phyloP scores from a whole-genome alignment of 2,329 filamentous ascomycete genomes.

The Scedosporium aurantiacum region DNA sequence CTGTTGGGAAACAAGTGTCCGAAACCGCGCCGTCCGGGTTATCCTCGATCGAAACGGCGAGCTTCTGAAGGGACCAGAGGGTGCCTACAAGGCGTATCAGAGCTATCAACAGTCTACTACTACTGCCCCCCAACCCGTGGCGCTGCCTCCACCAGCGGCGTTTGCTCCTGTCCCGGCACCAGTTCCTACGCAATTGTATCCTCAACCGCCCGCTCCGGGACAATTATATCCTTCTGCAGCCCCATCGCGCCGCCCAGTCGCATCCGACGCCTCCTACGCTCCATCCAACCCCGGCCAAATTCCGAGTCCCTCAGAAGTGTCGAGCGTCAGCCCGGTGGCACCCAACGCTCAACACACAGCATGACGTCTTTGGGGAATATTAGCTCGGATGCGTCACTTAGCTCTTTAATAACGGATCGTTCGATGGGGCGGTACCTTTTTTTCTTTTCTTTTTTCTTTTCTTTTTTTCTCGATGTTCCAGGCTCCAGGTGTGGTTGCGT shows the following conservation, averaged over 20 bases:
- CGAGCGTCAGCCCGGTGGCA: not conserved
- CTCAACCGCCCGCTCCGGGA: no score
- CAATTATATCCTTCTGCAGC: not conserved
- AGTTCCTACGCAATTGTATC: not conserved
- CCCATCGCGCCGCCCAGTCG: not conserved
- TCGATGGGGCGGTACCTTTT: no score
- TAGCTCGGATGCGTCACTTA: no score
- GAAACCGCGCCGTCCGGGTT: constrained; percentile 10
- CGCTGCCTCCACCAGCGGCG: not conserved
- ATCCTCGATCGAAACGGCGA: constrained; percentile 9
- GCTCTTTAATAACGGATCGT: no score
- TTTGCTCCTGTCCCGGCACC: not conserved
- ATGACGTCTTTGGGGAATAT: not conserved
- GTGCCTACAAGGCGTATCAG: not conserved
- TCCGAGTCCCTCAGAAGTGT: not conserved
- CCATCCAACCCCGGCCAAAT: no score
- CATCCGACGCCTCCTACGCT: no score
- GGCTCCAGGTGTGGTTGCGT: no score
- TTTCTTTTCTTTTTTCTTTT: no score
- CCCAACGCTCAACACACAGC: not conserved
- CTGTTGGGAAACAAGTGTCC: constrained; percentile 13
- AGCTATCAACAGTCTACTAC: not conserved
- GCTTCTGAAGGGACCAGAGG: not conserved
- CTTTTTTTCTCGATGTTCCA: no score
- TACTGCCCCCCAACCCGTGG: not conserved